Evolutionary conservation across 768 basidiomycete species (phyloP), one percentile per base, ranked within the genome.

Genomic region (Plicaturopsis crispa): DNA sequence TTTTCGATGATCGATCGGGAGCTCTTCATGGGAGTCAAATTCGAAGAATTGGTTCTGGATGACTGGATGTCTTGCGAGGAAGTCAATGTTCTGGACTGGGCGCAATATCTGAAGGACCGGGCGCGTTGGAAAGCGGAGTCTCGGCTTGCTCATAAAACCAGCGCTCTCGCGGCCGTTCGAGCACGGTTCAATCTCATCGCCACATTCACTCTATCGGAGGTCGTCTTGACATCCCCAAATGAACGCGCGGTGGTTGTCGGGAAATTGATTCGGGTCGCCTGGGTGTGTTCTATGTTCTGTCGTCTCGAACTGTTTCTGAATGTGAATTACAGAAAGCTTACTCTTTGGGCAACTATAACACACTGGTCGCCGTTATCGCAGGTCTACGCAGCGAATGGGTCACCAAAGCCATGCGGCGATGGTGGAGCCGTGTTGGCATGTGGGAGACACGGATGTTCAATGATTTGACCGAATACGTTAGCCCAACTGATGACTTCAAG

Each of bases 1-100:
- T 85, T 93, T 50, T 72, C 83, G 5, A 81, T 89, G 72, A 89
- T 94, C 46, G 90, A 94, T 46, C 73, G 86, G 18, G 90, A 93
- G 48, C 61, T 93, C 39, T 88, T 91, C 55, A 78, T 85, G 57
- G 73, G 75, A 10, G 71, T 94, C 56, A 83, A 81, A 48, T 91
- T 91, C 52, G 87, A 92, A 51, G 91, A 94, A 50, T 68, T 91
- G n/a, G 78, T 89, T 26, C 68, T 78, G 43, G 73, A 77, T 35
- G 78, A 84, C 26, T 84, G 81, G 81, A 67, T 71, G 56, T 66
- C 68, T 7, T 69, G 72, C 34, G 67, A 74, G 40, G 81, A 69
- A 21, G 70, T 75, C 8, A 72, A 86, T 48, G 72, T 85, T 16
- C 67, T 85, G 13, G 90, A 93, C 55, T 94, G 91, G 92, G 69